Evolutionary conservation across 768 basidiomycete genomes (phyloP).

Genomic region (Daedaleopsis sinensis): DNA sequence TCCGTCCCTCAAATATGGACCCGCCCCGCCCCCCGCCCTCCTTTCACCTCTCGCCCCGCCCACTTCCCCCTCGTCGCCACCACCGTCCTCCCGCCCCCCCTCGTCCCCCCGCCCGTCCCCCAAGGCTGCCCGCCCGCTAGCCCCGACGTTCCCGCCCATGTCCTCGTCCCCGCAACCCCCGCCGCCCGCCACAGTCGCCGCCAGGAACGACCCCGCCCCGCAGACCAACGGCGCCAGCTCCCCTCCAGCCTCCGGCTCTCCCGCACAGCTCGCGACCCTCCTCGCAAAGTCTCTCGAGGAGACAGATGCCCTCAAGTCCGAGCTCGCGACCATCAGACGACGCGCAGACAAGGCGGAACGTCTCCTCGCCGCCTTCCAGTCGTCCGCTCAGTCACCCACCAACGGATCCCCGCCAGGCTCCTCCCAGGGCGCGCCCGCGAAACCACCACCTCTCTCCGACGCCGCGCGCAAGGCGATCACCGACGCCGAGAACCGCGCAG

Average conservation of each 20-base stretch:
- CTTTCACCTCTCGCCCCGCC: constrained; percentile 14
- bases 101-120: constrained; percentile 46
- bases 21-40: constrained; percentile 21
- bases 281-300: constrained; percentile 59
- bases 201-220: constrained; percentile 16
- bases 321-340: constrained; percentile 43
- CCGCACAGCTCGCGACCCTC: constrained; percentile 59
- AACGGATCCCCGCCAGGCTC: constrained; percentile 27
- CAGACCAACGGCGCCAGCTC: constrained; percentile 10
- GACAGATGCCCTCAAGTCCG: constrained; percentile 50
- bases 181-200: constrained; percentile 12
- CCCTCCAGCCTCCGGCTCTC: constrained; percentile 30
- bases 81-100: constrained; percentile 1
- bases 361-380: constrained; percentile 34
- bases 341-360: constrained; percentile 61
- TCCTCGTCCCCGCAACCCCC: constrained; percentile 29
- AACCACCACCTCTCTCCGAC: constrained; percentile 29
- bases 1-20: constrained; percentile 11
- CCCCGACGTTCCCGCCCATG: constrained; percentile 16
- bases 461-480: constrained; percentile 41
- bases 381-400: constrained; percentile 25
- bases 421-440: constrained; percentile 21
- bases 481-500: constrained; percentile 50
- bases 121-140: neutral
- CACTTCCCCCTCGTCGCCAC: constrained; percentile 7